Evolutionary conservation across 23 red algal genomes (phyloP), one percentile per base, ranked within the genome.

Genomic region (Agarophyton chilense): DNA sequence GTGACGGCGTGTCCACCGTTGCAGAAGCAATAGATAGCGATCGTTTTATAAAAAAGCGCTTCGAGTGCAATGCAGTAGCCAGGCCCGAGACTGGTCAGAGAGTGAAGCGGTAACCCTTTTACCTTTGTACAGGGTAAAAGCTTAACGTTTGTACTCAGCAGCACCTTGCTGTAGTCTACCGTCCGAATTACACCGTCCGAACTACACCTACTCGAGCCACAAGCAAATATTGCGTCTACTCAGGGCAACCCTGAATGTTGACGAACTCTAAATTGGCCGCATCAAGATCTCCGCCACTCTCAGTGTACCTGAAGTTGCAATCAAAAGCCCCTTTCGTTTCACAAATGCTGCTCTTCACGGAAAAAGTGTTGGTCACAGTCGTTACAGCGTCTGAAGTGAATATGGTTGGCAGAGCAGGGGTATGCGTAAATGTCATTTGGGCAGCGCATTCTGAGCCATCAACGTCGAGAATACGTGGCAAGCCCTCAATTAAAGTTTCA

Each of bases 231-330:
- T n/a, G n/a, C n/a, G n/a, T n/a, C n/a, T n/a, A n/a, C n/a, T n/a
- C n/a, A n/a, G n/a, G n/a, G 65, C 74, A 79, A 2, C 74, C 74
- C 74, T 79, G 53, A 4, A 79, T 32, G 41, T 32, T 32, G 49
- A 32, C 31, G 13, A 79, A 38, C 74, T 79, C 16, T 14, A 79
- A 16, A 17, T 18, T 4, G 3, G 74, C 29, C 2, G 31, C 4
- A 70, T 22, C 24, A 31, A 86, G 49, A 16, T 33, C 81, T 57
- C 33, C 81, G 16, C 60, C 60, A 42, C 56, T 70, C 22, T 21
- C 81, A 24, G 56, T 71, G 29, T 70, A 86, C 40, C 46, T 41
- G 63, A 39, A 86, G 22, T 43, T 22, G 62, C 81, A 86, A 10
- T 68, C 41, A 50, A 86, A 86, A 33, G 34, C 60, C 0, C 9